phyloP scores from a whole-genome alignment of 495 filamentous ascomycete genomes.

The Aspergillus haitiensis region DNA sequence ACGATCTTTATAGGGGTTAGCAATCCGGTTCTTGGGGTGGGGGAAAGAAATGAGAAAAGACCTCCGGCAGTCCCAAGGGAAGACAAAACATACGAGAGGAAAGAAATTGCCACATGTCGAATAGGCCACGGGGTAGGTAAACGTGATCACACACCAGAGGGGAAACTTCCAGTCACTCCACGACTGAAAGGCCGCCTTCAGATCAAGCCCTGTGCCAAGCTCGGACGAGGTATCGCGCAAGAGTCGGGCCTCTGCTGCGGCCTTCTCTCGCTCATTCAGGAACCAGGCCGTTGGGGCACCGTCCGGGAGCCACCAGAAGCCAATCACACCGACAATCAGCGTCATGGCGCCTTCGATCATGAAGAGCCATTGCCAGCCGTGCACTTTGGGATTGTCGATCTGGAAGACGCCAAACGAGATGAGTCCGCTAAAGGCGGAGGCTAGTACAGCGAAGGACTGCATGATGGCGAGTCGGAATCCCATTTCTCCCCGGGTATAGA shows the following conservation, averaged over 20 bases:
- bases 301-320: constrained; percentile 62
- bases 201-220: constrained; percentile 27
- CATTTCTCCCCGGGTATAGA: constrained; percentile 61
- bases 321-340: constrained; percentile 57
- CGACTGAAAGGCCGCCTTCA: constrained; percentile 32
- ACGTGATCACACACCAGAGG: constrained; percentile 35
- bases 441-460: constrained; percentile 68
- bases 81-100: constrained; percentile 11
- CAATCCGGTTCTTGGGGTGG: too few relatives aligned
- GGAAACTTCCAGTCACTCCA: constrained; percentile 40
- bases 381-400: constrained; percentile 52
- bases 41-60: too few relatives aligned
- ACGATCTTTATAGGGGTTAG: constrained; percentile 44
- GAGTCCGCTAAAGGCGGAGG: constrained; percentile 63
- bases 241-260: constrained; percentile 27
- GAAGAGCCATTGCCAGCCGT: constrained; percentile 72
- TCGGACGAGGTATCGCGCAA: constrained; percentile 35
- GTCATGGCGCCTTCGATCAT: constrained; percentile 68
- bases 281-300: constrained; percentile 60
- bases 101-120: constrained; percentile 39
- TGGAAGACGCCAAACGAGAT: constrained; percentile 71
- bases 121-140: constrained; percentile 39
- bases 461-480: constrained; percentile 70
- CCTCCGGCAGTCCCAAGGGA: too few relatives aligned
- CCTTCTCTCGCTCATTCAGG: constrained; percentile 56